Evolutionary conservation across 345 rosid species (phyloP).

Genomic region (Clarkia xantiana): DNA sequence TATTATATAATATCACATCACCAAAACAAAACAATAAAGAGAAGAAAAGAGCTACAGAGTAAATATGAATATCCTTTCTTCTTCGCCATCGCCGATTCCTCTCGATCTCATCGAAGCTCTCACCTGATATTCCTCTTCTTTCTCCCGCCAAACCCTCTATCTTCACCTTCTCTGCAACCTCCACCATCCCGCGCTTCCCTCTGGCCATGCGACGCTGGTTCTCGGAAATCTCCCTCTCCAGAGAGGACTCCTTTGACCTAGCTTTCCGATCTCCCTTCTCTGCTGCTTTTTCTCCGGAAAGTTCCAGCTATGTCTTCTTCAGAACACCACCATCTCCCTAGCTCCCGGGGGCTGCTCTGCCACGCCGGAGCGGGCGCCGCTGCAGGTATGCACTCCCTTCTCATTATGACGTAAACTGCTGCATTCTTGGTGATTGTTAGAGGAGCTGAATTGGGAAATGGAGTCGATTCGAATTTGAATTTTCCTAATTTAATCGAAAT

Average conservation of each 20-base stretch:
- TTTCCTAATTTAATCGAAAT: too few relatives aligned
- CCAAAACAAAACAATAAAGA: too few relatives aligned
- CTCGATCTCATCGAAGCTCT: constrained; percentile 14
- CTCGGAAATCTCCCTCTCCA: constrained; percentile 43
- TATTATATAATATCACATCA: too few relatives aligned
- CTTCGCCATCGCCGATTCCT: not conserved
- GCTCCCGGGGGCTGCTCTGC: constrained; percentile 46
- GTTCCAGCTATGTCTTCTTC: constrained; percentile 34
- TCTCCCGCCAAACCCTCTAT: not conserved
- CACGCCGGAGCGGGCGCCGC: constrained; percentile 90
- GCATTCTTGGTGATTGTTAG: not conserved
- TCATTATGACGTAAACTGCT: not conserved
- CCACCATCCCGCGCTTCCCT: constrained; percentile 2
- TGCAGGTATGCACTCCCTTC: constrained; percentile 32
- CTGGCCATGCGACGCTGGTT: constrained; percentile 80
- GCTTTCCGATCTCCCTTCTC: constrained; percentile 8
- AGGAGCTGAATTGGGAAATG: not conserved
- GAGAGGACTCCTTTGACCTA: constrained; percentile 40
- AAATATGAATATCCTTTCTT: not conserved
- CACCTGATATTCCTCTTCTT: not conserved
- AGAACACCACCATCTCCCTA: constrained; percentile 47
- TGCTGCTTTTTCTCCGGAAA: constrained; percentile 6
- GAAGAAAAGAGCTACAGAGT: too few relatives aligned
- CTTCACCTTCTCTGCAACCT: not conserved
- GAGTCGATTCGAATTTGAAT: not conserved